These are phyloP conservation scores for Elsinoe perseae DNA, from an alignment of 2,329 filamentous ascomycete species.

Conservation along the genomic window DNA sequence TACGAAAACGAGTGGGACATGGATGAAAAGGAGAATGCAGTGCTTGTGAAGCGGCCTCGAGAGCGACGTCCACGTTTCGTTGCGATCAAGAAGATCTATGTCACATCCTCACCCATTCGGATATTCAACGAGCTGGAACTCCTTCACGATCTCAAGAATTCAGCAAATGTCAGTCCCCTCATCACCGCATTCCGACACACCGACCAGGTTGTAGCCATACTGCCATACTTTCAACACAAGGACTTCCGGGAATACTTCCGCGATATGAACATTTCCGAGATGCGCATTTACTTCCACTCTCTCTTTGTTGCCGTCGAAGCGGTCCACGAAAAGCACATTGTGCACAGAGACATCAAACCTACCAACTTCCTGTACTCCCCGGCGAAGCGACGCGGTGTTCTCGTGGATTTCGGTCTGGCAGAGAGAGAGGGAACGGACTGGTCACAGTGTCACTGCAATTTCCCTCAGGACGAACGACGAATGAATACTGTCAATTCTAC, in stretches of 20 bases:
- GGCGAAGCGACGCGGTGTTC: conserved; percentile 67
- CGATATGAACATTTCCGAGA: conserved; percentile 76
- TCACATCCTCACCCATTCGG: conserved; percentile 85
- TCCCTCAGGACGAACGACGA: conserved; percentile 55
- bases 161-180: conserved; percentile 79
- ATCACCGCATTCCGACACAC: conserved; percentile 94
- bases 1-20: conserved; percentile 85
- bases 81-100: conserved; percentile 98
- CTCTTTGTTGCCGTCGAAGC: conserved; percentile 77
- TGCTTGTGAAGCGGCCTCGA: conserved; percentile 33
- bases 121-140: conserved; percentile 96
- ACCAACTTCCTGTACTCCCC: conserved; percentile 96
- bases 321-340: conserved; percentile 73
- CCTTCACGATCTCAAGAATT: conserved; percentile 76
- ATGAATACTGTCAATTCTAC: conserved; percentile 46
- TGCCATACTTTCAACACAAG: conserved; percentile 91
- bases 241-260: conserved; percentile 95
- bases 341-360: conserved; percentile 96
- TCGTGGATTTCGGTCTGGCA: conserved; percentile 98
- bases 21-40: conserved; percentile 50
- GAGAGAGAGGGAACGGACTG: conserved; percentile 64
- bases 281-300: conserved; percentile 80
- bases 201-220: conserved; percentile 88
- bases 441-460: conserved; percentile 75
- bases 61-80: conserved; percentile 65